A percentile compares a stretch with the other conserved stretches of the same genome.
Conservation (phyloP, 768 basidiomycete genomes). For the Agrocybe praecox region DNA sequence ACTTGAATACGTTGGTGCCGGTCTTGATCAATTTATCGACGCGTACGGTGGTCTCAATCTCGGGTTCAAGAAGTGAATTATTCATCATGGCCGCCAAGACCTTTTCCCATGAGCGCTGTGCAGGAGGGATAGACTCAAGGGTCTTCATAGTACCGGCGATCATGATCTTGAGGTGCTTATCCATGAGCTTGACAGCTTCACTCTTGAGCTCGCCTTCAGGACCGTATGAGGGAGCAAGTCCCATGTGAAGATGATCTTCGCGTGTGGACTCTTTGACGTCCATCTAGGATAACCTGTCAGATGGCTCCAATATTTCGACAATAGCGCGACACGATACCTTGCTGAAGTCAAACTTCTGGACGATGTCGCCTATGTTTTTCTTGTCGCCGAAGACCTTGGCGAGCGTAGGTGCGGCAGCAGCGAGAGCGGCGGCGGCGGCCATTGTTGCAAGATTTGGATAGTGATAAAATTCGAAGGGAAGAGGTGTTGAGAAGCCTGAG, state of each 20-base stretch:
- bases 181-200: neutral
- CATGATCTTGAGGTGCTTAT: neutral
- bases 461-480: too few species aligned
- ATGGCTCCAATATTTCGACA: too few species aligned
- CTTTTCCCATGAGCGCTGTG: neutral
- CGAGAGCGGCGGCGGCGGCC: too few species aligned
- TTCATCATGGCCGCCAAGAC: neutral
- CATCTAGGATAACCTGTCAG: too few species aligned
- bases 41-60: neutral
- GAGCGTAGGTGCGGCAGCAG: neutral
- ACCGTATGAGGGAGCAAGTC: neutral
- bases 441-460: too few species aligned
- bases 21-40: neutral
- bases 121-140: neutral
- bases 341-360: neutral
- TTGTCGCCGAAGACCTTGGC: neutral
- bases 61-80: neutral
- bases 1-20: neutral
- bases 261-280: neutral
- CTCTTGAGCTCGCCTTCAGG: too few species aligned
- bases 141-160: neutral
- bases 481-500: too few species aligned
- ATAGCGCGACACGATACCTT: too few species aligned
- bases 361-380: neutral
- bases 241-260: neutral